Conservation (phyloP, 257 asterid genomes). For the Ballota nigra region DNA sequence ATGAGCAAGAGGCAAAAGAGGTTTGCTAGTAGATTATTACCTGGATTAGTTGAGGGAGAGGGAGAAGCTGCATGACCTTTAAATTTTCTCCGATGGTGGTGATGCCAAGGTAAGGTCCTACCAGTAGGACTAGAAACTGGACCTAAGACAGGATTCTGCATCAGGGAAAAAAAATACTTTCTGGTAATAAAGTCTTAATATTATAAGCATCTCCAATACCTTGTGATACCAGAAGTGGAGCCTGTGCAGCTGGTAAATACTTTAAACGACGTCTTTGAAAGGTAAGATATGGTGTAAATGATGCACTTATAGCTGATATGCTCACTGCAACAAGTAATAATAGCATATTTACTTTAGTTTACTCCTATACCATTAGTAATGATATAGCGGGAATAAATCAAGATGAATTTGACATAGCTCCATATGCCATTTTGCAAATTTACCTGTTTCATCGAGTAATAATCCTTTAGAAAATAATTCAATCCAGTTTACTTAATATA, state of each 20-base stretch:
- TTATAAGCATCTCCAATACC: conserved; percentile 39
- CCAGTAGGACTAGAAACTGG: conserved; percentile 48
- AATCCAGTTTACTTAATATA: background rate
- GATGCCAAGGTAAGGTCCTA: conserved; percentile 42
- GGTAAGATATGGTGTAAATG: conserved; percentile 38
- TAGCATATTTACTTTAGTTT: conserved; percentile 10
- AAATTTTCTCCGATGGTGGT: conserved; percentile 39
- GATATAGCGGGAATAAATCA: conserved; percentile 10
- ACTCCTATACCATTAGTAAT: background rate
- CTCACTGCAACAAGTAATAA: conserved; percentile 43
- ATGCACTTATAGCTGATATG: conserved; percentile 34
- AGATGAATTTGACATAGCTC: background rate
- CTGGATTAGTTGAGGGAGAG: conserved; percentile 64
- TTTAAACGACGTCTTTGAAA: conserved; percentile 39
- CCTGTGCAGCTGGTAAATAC: conserved; percentile 48
- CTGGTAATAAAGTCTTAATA: background rate
- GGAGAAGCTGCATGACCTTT: conserved; percentile 60
- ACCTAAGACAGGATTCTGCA: conserved; percentile 40
- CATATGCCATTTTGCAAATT: conserved; percentile 6
- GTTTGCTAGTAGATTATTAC: conserved; percentile 38
- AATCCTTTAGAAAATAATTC: background rate
- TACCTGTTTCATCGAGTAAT: background rate
- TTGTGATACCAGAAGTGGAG: conserved; percentile 54
- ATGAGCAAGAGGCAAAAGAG: background rate
- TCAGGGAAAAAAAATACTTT: conserved; percentile 25